These are phyloP conservation scores for Inga laurina DNA, from an alignment of 306 rosid genomes.

Conservation along the genomic window DNA sequence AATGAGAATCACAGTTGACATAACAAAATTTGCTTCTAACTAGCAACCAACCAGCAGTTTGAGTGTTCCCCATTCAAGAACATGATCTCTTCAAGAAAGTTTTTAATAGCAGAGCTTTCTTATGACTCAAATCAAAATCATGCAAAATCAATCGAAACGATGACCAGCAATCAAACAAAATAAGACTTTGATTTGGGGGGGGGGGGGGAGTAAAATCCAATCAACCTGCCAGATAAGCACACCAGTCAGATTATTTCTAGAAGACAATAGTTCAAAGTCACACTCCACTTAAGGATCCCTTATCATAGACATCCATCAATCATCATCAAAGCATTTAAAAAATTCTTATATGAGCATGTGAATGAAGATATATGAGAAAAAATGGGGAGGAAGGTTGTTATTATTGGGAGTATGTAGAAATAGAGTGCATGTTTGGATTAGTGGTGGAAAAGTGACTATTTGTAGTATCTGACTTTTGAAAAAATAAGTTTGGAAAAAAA, in stretches of 20 bases:
- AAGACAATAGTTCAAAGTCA: conserved; percentile 9
- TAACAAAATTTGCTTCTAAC: conserved; percentile 5
- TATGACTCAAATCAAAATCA: not conserved
- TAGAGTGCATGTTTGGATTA: too few species aligned
- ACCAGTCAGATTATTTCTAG: not conserved
- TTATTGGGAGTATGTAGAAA: too few species aligned
- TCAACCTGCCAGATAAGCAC: not conserved
- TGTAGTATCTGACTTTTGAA: too few species aligned
- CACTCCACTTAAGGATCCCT: not conserved
- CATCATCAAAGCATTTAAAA: not conserved
- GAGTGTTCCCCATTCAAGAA: not conserved
- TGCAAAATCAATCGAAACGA: not conserved
- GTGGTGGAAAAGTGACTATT: too few species aligned
- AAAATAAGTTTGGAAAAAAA: too few species aligned
- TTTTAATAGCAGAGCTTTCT: not conserved
- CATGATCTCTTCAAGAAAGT: not conserved
- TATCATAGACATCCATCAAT: not conserved
- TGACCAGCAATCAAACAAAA: not conserved
- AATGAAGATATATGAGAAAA: not conserved
- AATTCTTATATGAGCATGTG: not conserved
- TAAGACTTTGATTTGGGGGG: not conserved
- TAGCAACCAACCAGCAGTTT: not conserved
- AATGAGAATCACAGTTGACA: not conserved
- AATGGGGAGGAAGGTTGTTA: too few species aligned
- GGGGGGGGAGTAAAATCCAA: not conserved